Evolutionary conservation across 345 rosid genomes (phyloP), one percentile per base, ranked within the genome.

Genomic region (Salix suchowensis): DNA sequence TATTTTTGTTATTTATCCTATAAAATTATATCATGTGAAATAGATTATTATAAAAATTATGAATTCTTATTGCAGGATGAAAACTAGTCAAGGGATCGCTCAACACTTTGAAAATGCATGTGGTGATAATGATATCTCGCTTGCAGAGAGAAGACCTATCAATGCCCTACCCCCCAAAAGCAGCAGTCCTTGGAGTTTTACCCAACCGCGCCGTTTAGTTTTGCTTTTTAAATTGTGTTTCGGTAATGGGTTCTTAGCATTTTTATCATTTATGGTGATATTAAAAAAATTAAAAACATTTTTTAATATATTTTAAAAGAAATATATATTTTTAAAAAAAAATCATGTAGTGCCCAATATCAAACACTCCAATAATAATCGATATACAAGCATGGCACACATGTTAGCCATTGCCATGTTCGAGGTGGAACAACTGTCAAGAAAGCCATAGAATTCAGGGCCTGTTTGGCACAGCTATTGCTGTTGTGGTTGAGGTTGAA

Each of bases 111-210:
- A 66, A n/a, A 75, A 75, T 15, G 28, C 78, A 16, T 67, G 67
- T 54, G 78, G 72, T n/a, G 78, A 54, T 13, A 67, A 67, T n/a
- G 78, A 54, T 13, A 67, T 67, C 50, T 52, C 73, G 9, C 72
- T 54, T 23, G 67, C 52, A 1, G 36, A 42, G 54, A 23, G 54
- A 66, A 42, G 12, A 72, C 36, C 40, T 24, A 75, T 75, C 55
- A 67, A 67, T 14, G 52, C 72, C 0, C 37, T 54, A 18, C 73
- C 78, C 78, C 37, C 16, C 78, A 36, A 37, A 75, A 67, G 72
- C 14, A 67, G 73, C 73, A 14, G 73, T 67, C 23, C 65, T 55
- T 13, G 8, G 67, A 68, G 15, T 67, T 54, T 37, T 54, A 42
- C 18, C 37, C n/a, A 4, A 26, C 11, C 2, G 7, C 9, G 7